These are phyloP conservation scores for Clavulina sp. DNA, from an alignment of 768 basidiomycete species.

Conservation along the genomic window DNA sequence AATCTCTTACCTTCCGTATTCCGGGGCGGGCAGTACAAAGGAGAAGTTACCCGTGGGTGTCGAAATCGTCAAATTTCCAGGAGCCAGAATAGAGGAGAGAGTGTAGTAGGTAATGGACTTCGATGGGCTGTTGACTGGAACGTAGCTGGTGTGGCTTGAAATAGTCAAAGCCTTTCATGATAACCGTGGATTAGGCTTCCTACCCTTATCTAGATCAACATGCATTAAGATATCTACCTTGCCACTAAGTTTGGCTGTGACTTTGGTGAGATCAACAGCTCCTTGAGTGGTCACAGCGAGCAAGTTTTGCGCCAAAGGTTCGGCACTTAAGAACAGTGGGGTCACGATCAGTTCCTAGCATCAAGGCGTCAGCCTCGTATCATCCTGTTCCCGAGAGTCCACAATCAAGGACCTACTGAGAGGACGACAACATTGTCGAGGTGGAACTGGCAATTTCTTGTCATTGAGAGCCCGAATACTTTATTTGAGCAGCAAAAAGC, in stretches of 20 bases:
- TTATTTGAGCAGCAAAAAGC: neutral
- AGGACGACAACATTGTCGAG: slow-evolving; percentile 34
- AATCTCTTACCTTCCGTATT: slow-evolving; percentile 23
- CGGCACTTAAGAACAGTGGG: slow-evolving; percentile 34
- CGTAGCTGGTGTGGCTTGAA: slow-evolving; percentile 22
- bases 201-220: neutral
- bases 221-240: slow-evolving; percentile 17
- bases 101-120: slow-evolving; percentile 33
- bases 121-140: slow-evolving; percentile 30
- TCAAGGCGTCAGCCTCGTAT: too few relatives aligned
- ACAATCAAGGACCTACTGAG: slow-evolving; percentile 21
- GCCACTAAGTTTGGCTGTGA: slow-evolving; percentile 25
- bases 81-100: slow-evolving; percentile 23
- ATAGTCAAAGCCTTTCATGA: slow-evolving; percentile 20
- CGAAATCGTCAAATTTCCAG: slow-evolving; percentile 27
- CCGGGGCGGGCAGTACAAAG: slow-evolving; percentile 27
- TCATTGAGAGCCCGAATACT: neutral
- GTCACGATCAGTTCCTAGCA: slow-evolving; percentile 27
- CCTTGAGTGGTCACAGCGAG: slow-evolving; percentile 34
- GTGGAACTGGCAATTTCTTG: too few relatives aligned
- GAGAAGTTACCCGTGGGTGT: slow-evolving; percentile 26
- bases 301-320: slow-evolving; percentile 30
- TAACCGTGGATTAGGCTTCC: too few relatives aligned
- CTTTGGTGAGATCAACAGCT: slow-evolving; percentile 25
- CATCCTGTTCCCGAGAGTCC: too few relatives aligned